Evolutionary conservation across 495 filamentous ascomycete genomes (phyloP).

Genomic region (Haplographium delicatum): DNA sequence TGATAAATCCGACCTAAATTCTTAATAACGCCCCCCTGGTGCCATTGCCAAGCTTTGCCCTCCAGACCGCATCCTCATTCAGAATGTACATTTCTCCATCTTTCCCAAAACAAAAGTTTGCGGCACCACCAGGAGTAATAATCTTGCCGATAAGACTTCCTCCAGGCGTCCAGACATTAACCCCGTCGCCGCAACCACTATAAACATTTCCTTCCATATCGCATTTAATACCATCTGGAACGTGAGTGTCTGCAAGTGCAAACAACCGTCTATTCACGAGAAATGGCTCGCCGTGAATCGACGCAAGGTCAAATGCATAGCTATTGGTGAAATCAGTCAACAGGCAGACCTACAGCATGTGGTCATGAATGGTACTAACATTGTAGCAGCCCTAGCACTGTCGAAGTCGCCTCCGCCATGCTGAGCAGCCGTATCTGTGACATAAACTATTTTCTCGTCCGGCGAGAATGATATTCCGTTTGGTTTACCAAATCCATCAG

Average conservation of each 20-base stretch:
- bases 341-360: neutral
- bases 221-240: slow-evolving; percentile 54
- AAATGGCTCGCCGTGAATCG: slow-evolving; percentile 23
- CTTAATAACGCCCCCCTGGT: neutral
- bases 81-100: slow-evolving; percentile 32
- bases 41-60: slow-evolving; percentile 20
- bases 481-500: slow-evolving; percentile 46
- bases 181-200: slow-evolving; percentile 50
- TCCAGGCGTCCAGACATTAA: slow-evolving; percentile 51
- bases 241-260: slow-evolving; percentile 44
- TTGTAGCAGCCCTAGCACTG: neutral
- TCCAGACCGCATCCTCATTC: slow-evolving; percentile 36
- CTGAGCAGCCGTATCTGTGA: slow-evolving; percentile 43
- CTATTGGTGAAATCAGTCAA: neutral
- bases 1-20: no score
- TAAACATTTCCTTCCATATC: slow-evolving; percentile 56
- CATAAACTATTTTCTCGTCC: slow-evolving; percentile 41
- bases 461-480: slow-evolving; percentile 55
- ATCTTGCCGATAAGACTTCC: slow-evolving; percentile 51
- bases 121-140: slow-evolving; percentile 14
- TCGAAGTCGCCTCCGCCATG: slow-evolving; percentile 1
- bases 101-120: slow-evolving; percentile 38
- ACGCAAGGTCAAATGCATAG: slow-evolving; percentile 9
- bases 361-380: neutral
- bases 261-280: slow-evolving; percentile 46